Conservation (phyloP, 2,329 filamentous ascomycete species). For the Tolypocladium nubicola region DNA sequence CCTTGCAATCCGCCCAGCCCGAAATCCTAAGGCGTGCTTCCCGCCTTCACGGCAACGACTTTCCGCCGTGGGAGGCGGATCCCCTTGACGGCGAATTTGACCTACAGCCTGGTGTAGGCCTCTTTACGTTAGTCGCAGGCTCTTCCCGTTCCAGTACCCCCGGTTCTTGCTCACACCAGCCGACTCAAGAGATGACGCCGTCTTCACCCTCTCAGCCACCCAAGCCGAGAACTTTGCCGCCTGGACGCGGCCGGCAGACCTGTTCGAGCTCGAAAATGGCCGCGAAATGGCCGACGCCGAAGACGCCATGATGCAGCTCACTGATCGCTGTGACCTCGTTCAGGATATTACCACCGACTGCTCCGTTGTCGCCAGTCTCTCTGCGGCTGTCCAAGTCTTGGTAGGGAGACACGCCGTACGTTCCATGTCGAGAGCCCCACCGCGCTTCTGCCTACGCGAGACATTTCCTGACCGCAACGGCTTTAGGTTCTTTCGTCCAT, state of each 20-base stretch:
- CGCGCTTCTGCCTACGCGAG: neutral
- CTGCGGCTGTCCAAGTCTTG: conserved; percentile 62
- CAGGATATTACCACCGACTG: conserved; percentile 96
- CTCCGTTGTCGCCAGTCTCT: conserved; percentile 91
- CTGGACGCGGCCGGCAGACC: conserved; percentile 70
- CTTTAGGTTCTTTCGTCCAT: conserved; percentile 57
- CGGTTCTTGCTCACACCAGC: neutral
- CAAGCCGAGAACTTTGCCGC: conserved; percentile 69
- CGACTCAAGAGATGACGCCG: conserved; percentile 51
- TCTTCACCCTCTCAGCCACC: conserved; percentile 61
- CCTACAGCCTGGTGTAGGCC: conserved; percentile 30
- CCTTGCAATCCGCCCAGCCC: neutral
- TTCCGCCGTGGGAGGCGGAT: conserved; percentile 70
- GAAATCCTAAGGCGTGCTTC: conserved; percentile 63
- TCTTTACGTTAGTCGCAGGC: conserved; percentile 50
- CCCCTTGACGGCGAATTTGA: conserved; percentile 54
- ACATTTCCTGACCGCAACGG: conserved; percentile 1
- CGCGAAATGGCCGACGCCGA: conserved; percentile 20
- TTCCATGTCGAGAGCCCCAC: neutral
- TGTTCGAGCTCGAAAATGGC: conserved; percentile 28
- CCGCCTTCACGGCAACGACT: conserved; percentile 70
- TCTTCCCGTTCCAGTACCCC: neutral
- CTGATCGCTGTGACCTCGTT: conserved; percentile 65
- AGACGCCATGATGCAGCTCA: conserved; percentile 42
- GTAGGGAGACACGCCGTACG: conserved; percentile 58